These are phyloP conservation scores for Kwoniella dendrophila DNA, from an alignment of 768 basidiomycete species.

Conservation along the genomic window DNA sequence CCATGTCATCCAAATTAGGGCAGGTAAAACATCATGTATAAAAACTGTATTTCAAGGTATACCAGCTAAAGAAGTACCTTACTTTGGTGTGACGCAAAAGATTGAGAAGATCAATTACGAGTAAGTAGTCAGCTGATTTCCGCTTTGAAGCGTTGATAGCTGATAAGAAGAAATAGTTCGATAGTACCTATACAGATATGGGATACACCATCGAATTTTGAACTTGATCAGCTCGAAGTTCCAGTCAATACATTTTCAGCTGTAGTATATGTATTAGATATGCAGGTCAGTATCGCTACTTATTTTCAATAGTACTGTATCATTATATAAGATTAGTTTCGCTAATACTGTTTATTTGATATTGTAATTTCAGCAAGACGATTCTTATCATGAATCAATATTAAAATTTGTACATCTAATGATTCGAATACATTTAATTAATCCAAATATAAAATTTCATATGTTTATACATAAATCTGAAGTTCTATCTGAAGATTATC, in stretches of 20 bases:
- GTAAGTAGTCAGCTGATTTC: too few relatives aligned
- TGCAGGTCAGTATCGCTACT: constrained; percentile 66
- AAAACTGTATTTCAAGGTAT: constrained; percentile 88
- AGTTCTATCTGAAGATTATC: constrained; percentile 80
- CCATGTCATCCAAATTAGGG: constrained; percentile 59
- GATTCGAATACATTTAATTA: constrained; percentile 71
- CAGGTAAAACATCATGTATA: constrained; percentile 88
- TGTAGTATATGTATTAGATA: constrained; percentile 92
- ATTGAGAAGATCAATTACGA: constrained; percentile 74
- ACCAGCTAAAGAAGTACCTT: constrained; percentile 81
- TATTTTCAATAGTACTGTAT: not conserved
- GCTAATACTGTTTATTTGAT: not conserved
- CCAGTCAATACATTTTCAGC: constrained; percentile 78
- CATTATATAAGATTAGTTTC: not conserved
- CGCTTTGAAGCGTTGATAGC: too few relatives aligned
- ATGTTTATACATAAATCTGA: constrained; percentile 97
- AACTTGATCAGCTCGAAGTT: constrained; percentile 70
- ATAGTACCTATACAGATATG: constrained; percentile 91
- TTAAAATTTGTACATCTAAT: constrained; percentile 79
- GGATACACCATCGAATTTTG: constrained; percentile 88
- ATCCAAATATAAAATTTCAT: constrained; percentile 77
- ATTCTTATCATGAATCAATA: constrained; percentile 81
- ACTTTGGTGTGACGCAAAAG: constrained; percentile 81
- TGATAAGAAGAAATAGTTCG: constrained; percentile 62
- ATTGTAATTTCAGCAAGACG: constrained; percentile 47